Evolutionary conservation across 2,329 filamentous ascomycete species (phyloP).

Genomic region (Clathrospora elynae): DNA sequence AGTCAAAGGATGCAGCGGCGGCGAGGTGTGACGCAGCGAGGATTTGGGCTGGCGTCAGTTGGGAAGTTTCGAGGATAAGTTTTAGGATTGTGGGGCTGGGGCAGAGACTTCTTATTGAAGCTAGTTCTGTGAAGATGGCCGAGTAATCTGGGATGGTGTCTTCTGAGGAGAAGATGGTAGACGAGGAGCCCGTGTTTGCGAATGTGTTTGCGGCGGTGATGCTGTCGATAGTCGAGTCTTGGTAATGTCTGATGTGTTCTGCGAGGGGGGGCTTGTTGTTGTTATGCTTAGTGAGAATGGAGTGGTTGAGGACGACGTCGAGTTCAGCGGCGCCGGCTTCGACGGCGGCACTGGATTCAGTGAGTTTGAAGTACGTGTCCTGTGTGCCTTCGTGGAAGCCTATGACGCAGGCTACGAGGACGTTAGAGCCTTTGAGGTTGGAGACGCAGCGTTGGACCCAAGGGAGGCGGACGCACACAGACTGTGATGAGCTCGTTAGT

Average conservation of each 20-base stretch:
- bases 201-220: slow-evolving; percentile 41
- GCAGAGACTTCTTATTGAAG: slow-evolving; percentile 57
- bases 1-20: slow-evolving; percentile 60
- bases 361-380: slow-evolving; percentile 56
- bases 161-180: too few relatives aligned
- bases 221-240: slow-evolving; percentile 41
- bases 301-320: slow-evolving; percentile 64
- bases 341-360: slow-evolving; percentile 58
- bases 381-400: slow-evolving; percentile 66
- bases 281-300: slow-evolving; percentile 49
- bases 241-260: not conserved
- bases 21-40: slow-evolving; percentile 60
- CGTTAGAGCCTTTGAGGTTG: slow-evolving; percentile 54
- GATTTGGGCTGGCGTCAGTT: slow-evolving; percentile 56
- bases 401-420: slow-evolving; percentile 63
- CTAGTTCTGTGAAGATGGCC: slow-evolving; percentile 59
- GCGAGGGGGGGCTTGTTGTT: slow-evolving; percentile 10
- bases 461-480: slow-evolving; percentile 62
- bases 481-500: slow-evolving; percentile 41
- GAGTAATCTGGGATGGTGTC: slow-evolving; percentile 51
- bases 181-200: slow-evolving; percentile 1
- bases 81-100: slow-evolving; percentile 54
- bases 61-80: slow-evolving; percentile 64
- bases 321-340: slow-evolving; percentile 60
- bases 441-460: slow-evolving; percentile 58